Percentiles rank a stretch among this genome's conserved stretches.
phyloP scores from a whole-genome alignment of 73 alveolate species.

The Blepharisma stoltei region DNA sequence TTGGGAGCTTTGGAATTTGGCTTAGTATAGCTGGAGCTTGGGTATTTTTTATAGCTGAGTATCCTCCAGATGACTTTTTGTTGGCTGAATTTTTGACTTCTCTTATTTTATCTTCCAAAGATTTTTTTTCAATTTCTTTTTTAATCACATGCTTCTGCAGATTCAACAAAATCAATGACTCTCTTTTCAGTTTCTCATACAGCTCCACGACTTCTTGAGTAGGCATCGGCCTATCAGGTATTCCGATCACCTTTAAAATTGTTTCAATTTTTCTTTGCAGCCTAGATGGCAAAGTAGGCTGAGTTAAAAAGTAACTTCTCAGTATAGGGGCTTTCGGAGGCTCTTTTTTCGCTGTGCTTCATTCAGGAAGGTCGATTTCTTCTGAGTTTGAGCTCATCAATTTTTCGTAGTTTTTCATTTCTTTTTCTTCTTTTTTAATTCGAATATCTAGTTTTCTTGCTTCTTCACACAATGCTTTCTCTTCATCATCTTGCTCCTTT shows the following conservation, averaged over 20 bases:
- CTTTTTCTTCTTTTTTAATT: slow-evolving; percentile 82
- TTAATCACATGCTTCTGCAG: slow-evolving; percentile 80
- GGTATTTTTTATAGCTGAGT: neutral
- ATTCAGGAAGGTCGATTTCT: slow-evolving; percentile 26
- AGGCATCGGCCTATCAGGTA: slow-evolving; percentile 78
- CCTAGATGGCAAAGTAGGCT: slow-evolving; percentile 49
- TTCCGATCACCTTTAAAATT: slow-evolving; percentile 65
- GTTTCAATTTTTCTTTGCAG: slow-evolving; percentile 75
- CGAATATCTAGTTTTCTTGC: slow-evolving; percentile 70
- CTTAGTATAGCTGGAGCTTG: neutral
- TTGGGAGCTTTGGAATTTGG: neutral
- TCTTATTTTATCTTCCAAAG: slow-evolving; percentile 56
- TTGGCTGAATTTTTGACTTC: slow-evolving; percentile 44
- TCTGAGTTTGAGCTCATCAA: slow-evolving; percentile 41
- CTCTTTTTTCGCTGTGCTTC: neutral
- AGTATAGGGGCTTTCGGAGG: neutral
- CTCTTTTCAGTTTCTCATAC: slow-evolving; percentile 75
- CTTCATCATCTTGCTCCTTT: slow-evolving; percentile 60
- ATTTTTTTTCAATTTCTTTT: slow-evolving; percentile 73
- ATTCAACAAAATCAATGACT: slow-evolving; percentile 71
- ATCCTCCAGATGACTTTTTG: neutral
- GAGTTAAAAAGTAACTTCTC: neutral
- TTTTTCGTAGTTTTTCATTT: slow-evolving; percentile 71
- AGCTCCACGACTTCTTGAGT: slow-evolving; percentile 72
- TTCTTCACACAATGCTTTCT: slow-evolving; percentile 58